Evolutionary conservation across 371 early-diverging fungal genomes (phyloP).

Genomic region (Mucor ambiguus): DNA sequence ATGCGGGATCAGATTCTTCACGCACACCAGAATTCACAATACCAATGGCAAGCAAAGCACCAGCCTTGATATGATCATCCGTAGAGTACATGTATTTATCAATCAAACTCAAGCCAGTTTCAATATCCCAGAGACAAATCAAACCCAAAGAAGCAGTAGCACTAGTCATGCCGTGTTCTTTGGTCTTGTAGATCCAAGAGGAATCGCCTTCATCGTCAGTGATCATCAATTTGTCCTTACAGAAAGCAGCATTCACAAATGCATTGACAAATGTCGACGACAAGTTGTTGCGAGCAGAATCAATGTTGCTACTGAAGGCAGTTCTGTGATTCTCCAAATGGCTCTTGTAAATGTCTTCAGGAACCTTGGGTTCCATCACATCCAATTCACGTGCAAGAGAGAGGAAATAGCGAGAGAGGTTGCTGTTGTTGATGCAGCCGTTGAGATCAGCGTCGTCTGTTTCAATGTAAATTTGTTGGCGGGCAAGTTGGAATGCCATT

Average conservation of each 20-base stretch:
- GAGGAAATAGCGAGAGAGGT: constrained; percentile 84
- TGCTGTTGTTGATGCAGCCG: constrained; percentile 87
- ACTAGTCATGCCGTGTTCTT: constrained; percentile 94
- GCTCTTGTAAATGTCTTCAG: constrained; percentile 97
- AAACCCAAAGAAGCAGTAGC: constrained; percentile 94
- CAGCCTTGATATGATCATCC: constrained; percentile 94
- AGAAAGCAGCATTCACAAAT: constrained; percentile 97
- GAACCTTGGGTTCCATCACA: constrained; percentile 93
- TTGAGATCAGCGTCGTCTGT: constrained; percentile 81
- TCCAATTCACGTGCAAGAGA: constrained; percentile 92
- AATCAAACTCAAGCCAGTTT: constrained; percentile 85
- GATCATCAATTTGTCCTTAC: constrained; percentile 87
- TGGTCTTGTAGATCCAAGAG: constrained; percentile 96
- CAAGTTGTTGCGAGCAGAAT: constrained; percentile 94
- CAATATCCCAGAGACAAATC: constrained; percentile 94
- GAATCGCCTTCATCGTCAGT: constrained; percentile 72
- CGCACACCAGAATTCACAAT: constrained; percentile 88
- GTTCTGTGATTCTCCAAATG: constrained; percentile 87
- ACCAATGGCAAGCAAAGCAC: constrained; percentile 94
- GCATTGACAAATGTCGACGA: constrained; percentile 98
- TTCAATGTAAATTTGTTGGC: constrained; percentile 85
- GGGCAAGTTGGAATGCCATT: constrained; percentile 91
- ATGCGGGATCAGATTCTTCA: constrained; percentile 92
- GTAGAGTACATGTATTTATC: constrained; percentile 92
- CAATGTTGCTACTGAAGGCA: constrained; percentile 73